phyloP scores from a whole-genome alignment of 306 rosid genomes.

The Prunus davidiana region DNA sequence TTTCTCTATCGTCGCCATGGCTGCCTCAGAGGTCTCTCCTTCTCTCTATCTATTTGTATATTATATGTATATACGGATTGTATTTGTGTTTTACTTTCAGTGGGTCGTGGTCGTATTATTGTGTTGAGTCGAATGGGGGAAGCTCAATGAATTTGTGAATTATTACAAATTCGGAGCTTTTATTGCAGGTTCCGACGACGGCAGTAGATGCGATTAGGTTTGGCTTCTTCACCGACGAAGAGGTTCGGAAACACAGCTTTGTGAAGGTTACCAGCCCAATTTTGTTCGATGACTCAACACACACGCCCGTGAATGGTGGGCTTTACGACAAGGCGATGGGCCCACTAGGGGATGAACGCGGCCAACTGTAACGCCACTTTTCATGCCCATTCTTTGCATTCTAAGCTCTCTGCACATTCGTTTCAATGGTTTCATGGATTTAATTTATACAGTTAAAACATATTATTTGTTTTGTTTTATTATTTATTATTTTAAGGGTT shows the following conservation, averaged over 20 bases:
- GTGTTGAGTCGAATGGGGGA: background rate
- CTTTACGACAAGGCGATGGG: slow-evolving; percentile 85
- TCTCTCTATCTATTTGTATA: background rate
- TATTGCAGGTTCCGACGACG: slow-evolving; percentile 60
- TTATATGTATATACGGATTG: background rate
- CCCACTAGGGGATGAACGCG: slow-evolving; percentile 48
- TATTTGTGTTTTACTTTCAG: background rate
- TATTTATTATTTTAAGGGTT: background rate
- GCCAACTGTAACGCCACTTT: slow-evolving; percentile 30
- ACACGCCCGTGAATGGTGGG: slow-evolving; percentile 53
- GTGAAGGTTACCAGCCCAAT: slow-evolving; percentile 45
- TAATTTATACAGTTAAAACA: background rate
- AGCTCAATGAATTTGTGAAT: background rate
- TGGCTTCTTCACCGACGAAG: slow-evolving; percentile 61
- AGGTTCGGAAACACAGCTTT: slow-evolving; percentile 49
- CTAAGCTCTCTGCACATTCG: no score
- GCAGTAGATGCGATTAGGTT: slow-evolving; percentile 53
- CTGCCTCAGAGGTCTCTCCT: slow-evolving; percentile 12
- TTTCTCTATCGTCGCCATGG: slow-evolving; percentile 20
- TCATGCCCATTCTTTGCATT: background rate
- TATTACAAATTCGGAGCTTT: background rate
- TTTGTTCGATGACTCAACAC: slow-evolving; percentile 37
- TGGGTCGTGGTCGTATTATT: background rate
- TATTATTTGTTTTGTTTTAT: background rate
- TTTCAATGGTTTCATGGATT: background rate